Evolutionary conservation across 495 filamentous ascomycete species (phyloP), one percentile per base, ranked within the genome.

Genomic region (Trichocladium antarcticum): DNA sequence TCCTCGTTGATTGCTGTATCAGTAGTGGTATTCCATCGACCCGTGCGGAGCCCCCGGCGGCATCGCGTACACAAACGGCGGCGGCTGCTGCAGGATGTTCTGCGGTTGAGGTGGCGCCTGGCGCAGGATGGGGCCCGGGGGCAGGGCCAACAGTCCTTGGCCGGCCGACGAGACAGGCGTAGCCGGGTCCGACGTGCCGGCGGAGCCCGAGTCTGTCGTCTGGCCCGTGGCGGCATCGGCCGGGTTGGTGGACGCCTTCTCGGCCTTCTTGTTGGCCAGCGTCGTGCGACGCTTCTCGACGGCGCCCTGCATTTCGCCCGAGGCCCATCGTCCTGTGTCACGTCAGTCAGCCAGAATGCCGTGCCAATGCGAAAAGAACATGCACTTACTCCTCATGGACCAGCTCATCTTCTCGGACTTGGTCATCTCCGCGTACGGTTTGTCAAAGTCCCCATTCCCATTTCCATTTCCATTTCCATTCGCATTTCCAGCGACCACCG

Each of bases 331-430:
- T 27, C 67, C 72, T 74, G 49, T 42, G 34, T 29, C 3, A 19
- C 35, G 59, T 67, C 55, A 66, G 59, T 67, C 55, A 66, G 59
- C 43, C 4, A 0, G 8, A 6, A 1, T 12, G 19, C 14, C 27
- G 17, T 8, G 9, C 0, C 2, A 15, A 2, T 1, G 8, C 24
- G 6, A 8, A 1, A 27, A 57, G 41, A 20, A 41, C 15, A 39
- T 6, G 17, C 10, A 62, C 65, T 54, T 58, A 73, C 72, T 57
- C 58, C 70, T 70, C 72, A 74, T 74, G 1, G 70, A 73, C 34
- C 53, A 60, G 2, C 65, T 69, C 72, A 74, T 74, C 60, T 74
- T 74, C 57, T 74, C 72, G 7, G 68, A 72, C 55, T 74, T 74
- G 36, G 67, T 74, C 72, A 74, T 73, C 29, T 68, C 59, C 4